Evolutionary conservation across 805 yeast genomes (phyloP), one percentile per base, ranked within the genome.

Genomic region (Metschnikowia reukaufii): DNA sequence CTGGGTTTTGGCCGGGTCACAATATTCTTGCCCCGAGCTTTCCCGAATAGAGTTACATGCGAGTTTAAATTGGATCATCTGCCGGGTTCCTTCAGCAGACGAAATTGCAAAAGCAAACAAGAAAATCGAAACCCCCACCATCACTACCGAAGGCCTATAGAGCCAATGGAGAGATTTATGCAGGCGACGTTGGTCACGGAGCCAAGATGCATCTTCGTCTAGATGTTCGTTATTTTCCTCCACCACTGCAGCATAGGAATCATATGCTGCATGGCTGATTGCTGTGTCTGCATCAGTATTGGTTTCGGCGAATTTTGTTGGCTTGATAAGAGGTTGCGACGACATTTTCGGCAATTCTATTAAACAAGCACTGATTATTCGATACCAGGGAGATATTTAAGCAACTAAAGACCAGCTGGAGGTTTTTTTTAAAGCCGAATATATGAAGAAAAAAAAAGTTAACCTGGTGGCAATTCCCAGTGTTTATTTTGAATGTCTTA

Each of bases 91-190:
- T 53, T 61, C 64, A 65, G 70, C 56, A 56, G 63, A 51, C 65
- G 66, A 45, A 59, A 57, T 6, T 65, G 78, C 65, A 41, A 81
- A 58, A 7, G 82, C 68, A 45, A 66, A 63, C 4, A 77, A 36
- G 32, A 80, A 71, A 2, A 76, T 36, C 1, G 73, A 61, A 2
- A 68, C 32, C 20, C 82, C 71, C 10, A 84, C 59, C 65, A 79
- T 68, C n/a, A 65, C 54, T 7, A 81, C 64, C 2, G 84, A 75
- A 0, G 91, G 91, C 36, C 84, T 67, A 23, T 67, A 68, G 44
- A 75, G 64, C 86, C 88, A 83, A 16, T 71, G 70, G 23, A 78
- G 45, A 2, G 66, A 48, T 49, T 66, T 60, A 57, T 79, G 79
- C 31, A 67, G 62, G 2, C 55, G 20, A 36, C 83, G 66, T 43